These are phyloP conservation scores for Pythium graminicola DNA, from an alignment of 352 stramenopile species.

Conservation along the genomic window DNA sequence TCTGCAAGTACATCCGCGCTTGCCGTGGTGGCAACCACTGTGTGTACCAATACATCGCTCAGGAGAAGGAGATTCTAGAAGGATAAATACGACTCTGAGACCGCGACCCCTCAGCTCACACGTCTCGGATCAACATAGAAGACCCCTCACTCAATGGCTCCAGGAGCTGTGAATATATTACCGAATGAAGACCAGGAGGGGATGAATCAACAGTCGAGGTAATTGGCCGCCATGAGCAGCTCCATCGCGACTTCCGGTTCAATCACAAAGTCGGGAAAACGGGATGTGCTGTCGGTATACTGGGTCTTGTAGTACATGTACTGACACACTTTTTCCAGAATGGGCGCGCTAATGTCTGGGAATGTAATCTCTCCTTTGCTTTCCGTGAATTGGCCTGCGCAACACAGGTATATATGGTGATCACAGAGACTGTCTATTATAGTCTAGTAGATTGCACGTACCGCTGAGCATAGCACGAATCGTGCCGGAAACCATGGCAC, in stretches of 20 bases:
- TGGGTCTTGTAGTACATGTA: slow-evolving; percentile 99
- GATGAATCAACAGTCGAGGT: slow-evolving; percentile 87
- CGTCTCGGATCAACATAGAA: not conserved
- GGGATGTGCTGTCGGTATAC: slow-evolving; percentile 91
- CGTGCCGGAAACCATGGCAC: slow-evolving; percentile 92
- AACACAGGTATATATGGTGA: not conserved
- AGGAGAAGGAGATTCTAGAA: too few species aligned
- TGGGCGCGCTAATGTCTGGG: slow-evolving; percentile 92
- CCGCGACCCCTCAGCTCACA: not conserved
- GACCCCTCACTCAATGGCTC: too few species aligned
- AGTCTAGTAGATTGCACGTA: too few species aligned
- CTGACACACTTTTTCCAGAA: slow-evolving; percentile 97
- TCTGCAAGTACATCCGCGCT: slow-evolving; percentile 43
- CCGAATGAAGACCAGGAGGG: not conserved
- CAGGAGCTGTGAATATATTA: slow-evolving; percentile 17
- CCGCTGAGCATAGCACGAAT: slow-evolving; percentile 97
- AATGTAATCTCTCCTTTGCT: slow-evolving; percentile 96
- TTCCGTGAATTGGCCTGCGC: slow-evolving; percentile 84
- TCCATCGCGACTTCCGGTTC: slow-evolving; percentile 97
- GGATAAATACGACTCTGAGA: not conserved
- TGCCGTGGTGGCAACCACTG: slow-evolving; percentile 33
- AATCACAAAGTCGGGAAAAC: slow-evolving; percentile 97
- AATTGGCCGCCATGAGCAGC: slow-evolving; percentile 97
- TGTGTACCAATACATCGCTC: slow-evolving; percentile 20
- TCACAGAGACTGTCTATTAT: not conserved